Conservation (phyloP, 495 filamentous ascomycete species). For the Parathielavia hyrcaniae region DNA sequence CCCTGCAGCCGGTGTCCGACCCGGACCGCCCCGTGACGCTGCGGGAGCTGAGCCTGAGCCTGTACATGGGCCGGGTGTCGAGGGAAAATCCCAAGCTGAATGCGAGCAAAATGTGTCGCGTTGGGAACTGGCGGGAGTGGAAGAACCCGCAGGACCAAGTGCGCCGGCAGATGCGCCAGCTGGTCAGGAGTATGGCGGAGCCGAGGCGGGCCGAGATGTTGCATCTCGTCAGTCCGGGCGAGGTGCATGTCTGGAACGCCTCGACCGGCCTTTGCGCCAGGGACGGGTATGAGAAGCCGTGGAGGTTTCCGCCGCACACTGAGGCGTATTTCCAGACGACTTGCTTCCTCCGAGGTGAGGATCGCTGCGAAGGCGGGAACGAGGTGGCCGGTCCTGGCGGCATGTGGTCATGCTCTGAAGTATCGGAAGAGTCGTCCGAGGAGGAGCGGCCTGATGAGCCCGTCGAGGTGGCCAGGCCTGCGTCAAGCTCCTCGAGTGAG, state of each 20-base stretch:
- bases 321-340: neutral
- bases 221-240: constrained; percentile 17
- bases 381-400: neutral
- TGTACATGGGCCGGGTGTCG: constrained; percentile 20
- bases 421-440: neutral
- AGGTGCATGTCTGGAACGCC: constrained; percentile 24
- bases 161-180: constrained; percentile 4
- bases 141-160: constrained; percentile 13
- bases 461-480: neutral
- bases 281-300: constrained; percentile 7
- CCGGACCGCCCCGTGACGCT: constrained; percentile 4
- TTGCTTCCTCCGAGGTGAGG: neutral
- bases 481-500: neutral
- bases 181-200: constrained; percentile 12
- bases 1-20: constrained; percentile 1
- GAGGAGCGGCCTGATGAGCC: neutral
- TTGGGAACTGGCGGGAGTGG: constrained; percentile 4
- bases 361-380: neutral
- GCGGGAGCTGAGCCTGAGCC: constrained; percentile 11
- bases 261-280: constrained; percentile 12
- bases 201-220: constrained; percentile 17
- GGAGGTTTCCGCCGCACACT: neutral
- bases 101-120: neutral
- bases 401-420: neutral
- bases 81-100: constrained; percentile 26